Evolutionary conservation across 2,329 filamentous ascomycete genomes (phyloP).

Genomic region (Pseudogymnoascus sp.): DNA sequence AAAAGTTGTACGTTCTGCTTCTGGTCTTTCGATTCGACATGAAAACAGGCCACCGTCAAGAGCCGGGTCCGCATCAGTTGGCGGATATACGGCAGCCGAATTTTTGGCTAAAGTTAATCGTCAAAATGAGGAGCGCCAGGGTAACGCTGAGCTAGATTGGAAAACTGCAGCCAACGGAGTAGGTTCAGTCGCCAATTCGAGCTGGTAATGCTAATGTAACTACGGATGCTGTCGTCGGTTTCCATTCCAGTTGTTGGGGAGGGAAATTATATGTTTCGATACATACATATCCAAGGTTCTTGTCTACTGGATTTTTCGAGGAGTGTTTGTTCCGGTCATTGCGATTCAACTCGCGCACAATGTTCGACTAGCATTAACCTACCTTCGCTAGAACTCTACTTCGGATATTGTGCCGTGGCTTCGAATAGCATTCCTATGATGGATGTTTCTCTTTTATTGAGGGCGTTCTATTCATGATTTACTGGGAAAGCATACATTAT

Average conservation of each 20-base stretch:
- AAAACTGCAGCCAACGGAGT: neutral
- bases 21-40: neutral
- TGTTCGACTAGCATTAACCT: neutral
- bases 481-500: conserved; percentile 4
- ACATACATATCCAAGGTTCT: conserved; percentile 1
- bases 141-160: neutral
- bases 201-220: neutral
- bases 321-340: neutral
- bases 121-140: neutral
- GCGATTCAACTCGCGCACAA: neutral
- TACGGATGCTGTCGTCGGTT: neutral
- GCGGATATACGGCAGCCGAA: neutral
- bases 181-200: neutral
- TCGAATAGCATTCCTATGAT: conserved; percentile 2
- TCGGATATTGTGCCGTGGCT: neutral
- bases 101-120: conserved; percentile 3
- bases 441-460: neutral
- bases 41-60: neutral
- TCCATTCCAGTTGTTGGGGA: neutral
- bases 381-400: neutral
- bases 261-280: neutral
- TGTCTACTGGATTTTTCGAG: neutral
- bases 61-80: neutral
- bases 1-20: neutral
- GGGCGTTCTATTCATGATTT: conserved; percentile 4